These are phyloP conservation scores for Kregervanrija fluxuum DNA, from an alignment of 805 yeast genomes.

Conservation along the genomic window DNA sequence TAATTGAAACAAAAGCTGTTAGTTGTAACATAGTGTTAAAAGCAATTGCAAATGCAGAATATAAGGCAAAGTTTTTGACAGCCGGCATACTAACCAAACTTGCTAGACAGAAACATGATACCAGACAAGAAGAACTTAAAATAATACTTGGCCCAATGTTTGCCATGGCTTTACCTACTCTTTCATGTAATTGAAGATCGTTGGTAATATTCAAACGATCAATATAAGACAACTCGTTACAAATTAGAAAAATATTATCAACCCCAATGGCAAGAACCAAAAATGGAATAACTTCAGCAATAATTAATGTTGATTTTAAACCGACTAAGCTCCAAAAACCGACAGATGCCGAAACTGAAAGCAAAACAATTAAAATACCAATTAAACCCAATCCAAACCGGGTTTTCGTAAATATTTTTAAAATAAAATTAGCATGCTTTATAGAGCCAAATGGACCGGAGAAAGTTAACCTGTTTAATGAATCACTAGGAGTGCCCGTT, in stretches of 20 bases:
- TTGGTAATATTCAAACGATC: conserved; percentile 31
- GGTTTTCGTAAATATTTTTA: conserved; percentile 35
- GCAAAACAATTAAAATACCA: conserved; percentile 76
- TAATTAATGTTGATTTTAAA: conserved; percentile 78
- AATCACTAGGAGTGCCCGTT: conserved; percentile 1
- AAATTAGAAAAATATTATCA: conserved; percentile 82
- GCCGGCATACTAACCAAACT: conserved; percentile 91
- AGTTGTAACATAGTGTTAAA: conserved; percentile 72
- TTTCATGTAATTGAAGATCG: conserved; percentile 41
- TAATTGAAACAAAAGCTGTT: conserved; percentile 70
- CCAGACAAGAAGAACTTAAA: conserved; percentile 69
- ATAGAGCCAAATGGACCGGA: conserved; percentile 4
- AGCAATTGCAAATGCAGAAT: conserved; percentile 80
- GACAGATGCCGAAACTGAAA: conserved; percentile 76
- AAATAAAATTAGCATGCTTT: conserved; percentile 4
- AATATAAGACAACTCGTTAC: conserved; percentile 65
- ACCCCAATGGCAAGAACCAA: conserved; percentile 89
- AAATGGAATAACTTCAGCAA: conserved; percentile 95
- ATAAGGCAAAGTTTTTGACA: conserved; percentile 85
- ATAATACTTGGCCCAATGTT: conserved; percentile 84
- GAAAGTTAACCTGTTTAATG: conserved; percentile 4
- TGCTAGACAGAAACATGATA: conserved; percentile 74
- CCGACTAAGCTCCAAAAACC: conserved; percentile 76
- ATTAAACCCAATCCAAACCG: conserved; percentile 71
- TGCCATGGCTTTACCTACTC: conserved; percentile 59